Evolutionary conservation across 352 stramenopile genomes (phyloP), one percentile per base, ranked within the genome.

Genomic region (Phytophthora foliorum): DNA sequence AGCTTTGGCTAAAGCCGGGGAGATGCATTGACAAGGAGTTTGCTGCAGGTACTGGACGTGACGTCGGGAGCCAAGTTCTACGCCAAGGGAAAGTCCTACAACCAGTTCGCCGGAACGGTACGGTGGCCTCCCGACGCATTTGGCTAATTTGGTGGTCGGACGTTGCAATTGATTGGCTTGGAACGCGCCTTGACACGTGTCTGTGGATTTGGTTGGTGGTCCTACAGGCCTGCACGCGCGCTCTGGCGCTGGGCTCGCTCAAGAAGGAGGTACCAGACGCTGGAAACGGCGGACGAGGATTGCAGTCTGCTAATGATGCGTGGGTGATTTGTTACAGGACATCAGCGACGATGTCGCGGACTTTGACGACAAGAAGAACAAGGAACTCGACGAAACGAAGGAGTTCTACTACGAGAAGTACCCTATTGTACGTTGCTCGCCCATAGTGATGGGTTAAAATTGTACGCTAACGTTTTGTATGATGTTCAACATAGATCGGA

Each of bases 331-430:
- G 19, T 21, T 38, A 34, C 55, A 94, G 80, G 87, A 95, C 53
- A 84, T 95, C 45, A 89, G 38, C 52, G 87, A 95, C 71, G 82
- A 93, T 51, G 53, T 82, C 19, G 82, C 77, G 55, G 85, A 91
- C 69, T 91, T 95, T 22, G 70, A 78, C 19, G 80, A 90, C 9
- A 84, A 86, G 36, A 78, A 92, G 52, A 58, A 60, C 27, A 72
- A 85, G 62, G 84, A 92, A 39, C 68, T 93, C 39, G 72, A 81
- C 16, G 80, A 90, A 57, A 95, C 82, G n/a, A 78, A 84, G 38
- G 67, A 73, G 46, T 95, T 93, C 53, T 95, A 95, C 75, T 84
- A 88, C 68, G 83, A 90, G 58, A 95, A 95, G 66, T 95, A 95
- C 64, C 87, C 87, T n/a, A 80, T 89, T 34, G 87, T 94, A 86